Base-by-base conservation (phyloP, 345 rosid genomes). In the Angophora floribunda region DNA sequence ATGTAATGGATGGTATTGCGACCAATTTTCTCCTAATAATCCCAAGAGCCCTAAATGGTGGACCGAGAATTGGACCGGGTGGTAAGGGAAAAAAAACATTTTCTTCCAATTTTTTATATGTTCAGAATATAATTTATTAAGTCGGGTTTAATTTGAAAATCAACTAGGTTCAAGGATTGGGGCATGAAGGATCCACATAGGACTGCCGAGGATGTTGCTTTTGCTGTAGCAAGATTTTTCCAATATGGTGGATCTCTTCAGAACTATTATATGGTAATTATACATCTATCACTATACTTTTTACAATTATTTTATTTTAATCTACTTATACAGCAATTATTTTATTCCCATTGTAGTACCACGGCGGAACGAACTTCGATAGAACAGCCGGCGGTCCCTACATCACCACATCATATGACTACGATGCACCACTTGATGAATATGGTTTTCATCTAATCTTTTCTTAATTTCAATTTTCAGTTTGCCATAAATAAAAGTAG, bases 141-240 rank as follows among this genome's bases (percentile, higher is more conserved):
- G 32, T 30, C 21, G 15, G 16, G 9, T 52, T 51, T 13, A 79
- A 75, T 53, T 70, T 53, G 21, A 67, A 51, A 49, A 24, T 67
- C 85, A 6, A 7, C 17, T 32, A 92, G 93, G 96, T 93, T 86
- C 79, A 92, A 90, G 90, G 86, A 19, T 26, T 93, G 94, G 94
- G 94, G 95, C 3, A 65, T 82, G 14, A 24, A 22, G 65, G 87
- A 87, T 28, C 92, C 92, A 6, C 90, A 86, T 14, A 90, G 94
- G 53, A 88, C 93, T 7, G 92, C 94, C 30, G 93, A 95, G 87
- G 95, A 94, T 92, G 61, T 94, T 49, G 94, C 96, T 17, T 95
- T 89, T 90, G 86, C 95, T 6, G 94, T 95, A 22, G 94, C 92
- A 36, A 86, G 94, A 13, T 94, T 95, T 75, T 91, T 89, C 84